phyloP scores from a whole-genome alignment of 306 rosid species.

The Cucumis cinereus region DNA sequence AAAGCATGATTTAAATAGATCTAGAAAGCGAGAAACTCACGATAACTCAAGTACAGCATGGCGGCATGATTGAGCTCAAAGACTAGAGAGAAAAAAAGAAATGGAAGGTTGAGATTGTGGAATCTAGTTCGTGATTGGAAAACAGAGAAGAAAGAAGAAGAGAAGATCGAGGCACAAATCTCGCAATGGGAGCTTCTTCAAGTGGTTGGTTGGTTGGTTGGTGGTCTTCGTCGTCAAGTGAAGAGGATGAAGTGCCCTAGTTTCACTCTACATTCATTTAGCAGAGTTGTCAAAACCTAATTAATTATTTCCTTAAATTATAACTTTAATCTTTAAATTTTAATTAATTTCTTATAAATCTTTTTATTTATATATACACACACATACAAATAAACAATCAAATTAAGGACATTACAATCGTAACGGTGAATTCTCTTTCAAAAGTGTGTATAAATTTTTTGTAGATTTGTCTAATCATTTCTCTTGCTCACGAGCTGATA shows the following conservation, averaged over 20 bases:
- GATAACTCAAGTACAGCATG: neutral
- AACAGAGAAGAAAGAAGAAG: neutral
- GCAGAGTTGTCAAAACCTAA: neutral
- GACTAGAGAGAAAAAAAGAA: neutral
- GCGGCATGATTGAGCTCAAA: neutral
- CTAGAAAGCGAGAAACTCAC: neutral
- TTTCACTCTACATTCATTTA: neutral
- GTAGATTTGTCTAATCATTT: no score
- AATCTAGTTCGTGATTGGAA: neutral
- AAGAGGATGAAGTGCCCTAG: slow-evolving; percentile 1
- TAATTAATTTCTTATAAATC: no score
- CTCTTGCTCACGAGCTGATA: no score
- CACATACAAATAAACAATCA: no score
- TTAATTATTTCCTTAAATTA: neutral
- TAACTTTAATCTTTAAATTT: no score
- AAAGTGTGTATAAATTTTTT: no score
- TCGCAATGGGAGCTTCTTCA: slow-evolving; percentile 3
- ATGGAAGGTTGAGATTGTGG: neutral
- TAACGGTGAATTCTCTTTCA: no score
- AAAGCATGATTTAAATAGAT: neutral
- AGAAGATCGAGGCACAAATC: neutral
- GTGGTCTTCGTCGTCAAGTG: slow-evolving; percentile 1
- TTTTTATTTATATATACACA: no score
- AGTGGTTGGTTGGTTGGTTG: neutral
- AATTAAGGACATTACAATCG: no score